A percentile compares a stretch with the other conserved stretches of the same genome.
These are phyloP conservation scores for Populus hybrid DNA, from an alignment of 441 rosid species.

Conservation along the genomic window DNA sequence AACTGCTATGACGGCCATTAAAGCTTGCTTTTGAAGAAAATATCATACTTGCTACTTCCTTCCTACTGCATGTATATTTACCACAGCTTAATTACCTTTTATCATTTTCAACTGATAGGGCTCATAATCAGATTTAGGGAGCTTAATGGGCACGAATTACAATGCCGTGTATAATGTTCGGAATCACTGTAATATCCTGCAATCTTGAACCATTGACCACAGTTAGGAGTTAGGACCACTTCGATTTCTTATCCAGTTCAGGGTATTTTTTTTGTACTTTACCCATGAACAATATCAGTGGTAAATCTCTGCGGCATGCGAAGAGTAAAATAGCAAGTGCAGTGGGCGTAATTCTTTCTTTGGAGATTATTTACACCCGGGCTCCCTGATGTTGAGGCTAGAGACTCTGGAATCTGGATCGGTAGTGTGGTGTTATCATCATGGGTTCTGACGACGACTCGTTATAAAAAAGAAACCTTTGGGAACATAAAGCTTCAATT, in stretches of 20 bases:
- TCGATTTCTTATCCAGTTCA: slow-evolving; percentile 8
- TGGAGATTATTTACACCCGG: slow-evolving; percentile 18
- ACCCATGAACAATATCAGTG: neutral
- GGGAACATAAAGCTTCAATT: slow-evolving; percentile 27
- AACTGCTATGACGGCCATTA: neutral
- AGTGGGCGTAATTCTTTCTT: slow-evolving; percentile 16
- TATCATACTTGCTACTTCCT: neutral
- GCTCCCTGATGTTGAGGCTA: neutral
- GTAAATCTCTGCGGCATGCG: neutral
- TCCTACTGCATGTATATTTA: no score
- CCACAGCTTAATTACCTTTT: neutral
- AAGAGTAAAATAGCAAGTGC: neutral
- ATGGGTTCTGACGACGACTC: slow-evolving; percentile 22
- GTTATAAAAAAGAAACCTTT: slow-evolving; percentile 19
- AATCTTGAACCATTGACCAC: slow-evolving; percentile 21
- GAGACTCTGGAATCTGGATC: slow-evolving; percentile 30
- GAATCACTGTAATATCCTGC: slow-evolving; percentile 30
- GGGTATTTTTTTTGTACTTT: slow-evolving; percentile 16
- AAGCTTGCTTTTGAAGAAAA: neutral
- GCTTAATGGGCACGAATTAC: slow-evolving; percentile 21
- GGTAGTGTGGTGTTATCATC: slow-evolving; percentile 8
- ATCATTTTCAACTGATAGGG: slow-evolving; percentile 15
- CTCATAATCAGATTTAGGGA: neutral
- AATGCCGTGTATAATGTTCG: neutral
- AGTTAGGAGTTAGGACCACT: slow-evolving; percentile 24